Evolutionary conservation across 148 eudicot genomes (phyloP).

Genomic region (Cornus controversa): DNA sequence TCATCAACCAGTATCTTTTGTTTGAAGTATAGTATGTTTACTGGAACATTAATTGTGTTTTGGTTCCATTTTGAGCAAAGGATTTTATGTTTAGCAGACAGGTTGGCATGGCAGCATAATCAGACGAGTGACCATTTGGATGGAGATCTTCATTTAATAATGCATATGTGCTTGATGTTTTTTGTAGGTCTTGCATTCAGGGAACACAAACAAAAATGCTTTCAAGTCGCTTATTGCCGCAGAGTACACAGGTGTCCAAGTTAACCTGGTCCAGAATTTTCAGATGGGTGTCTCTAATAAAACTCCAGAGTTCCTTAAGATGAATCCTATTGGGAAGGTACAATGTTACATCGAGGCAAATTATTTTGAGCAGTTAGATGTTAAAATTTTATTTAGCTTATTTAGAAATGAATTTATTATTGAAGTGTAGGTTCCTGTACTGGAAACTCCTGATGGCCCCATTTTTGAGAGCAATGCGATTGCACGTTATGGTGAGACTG

Average conservation of each 20-base stretch:
- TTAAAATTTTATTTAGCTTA: background rate
- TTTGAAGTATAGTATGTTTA: no score
- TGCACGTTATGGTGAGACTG: constrained; percentile 55
- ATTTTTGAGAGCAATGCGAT: constrained; percentile 72
- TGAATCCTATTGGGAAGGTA: constrained; percentile 67
- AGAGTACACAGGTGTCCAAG: constrained; percentile 41
- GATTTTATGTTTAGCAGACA: background rate
- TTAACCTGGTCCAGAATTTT: constrained; percentile 38
- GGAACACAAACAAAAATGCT: constrained; percentile 38
- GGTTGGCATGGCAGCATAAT: background rate
- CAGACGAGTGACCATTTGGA: background rate
- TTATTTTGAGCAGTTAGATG: background rate
- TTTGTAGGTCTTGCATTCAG: constrained; percentile 42
- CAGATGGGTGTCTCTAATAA: constrained; percentile 58
- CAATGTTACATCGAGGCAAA: background rate
- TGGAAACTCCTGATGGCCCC: constrained; percentile 70
- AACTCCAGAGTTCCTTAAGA: constrained; percentile 45
- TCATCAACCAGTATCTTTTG: no score
- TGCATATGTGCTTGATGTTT: background rate
- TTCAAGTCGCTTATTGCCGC: constrained; percentile 52
- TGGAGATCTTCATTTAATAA: background rate
- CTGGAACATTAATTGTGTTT: background rate
- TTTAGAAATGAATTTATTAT: background rate
- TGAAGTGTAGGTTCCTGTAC: constrained; percentile 16
- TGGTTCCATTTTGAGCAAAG: background rate